These are phyloP conservation scores for Trichoderma reesei DNA, from an alignment of 495 filamentous ascomycete species.

Conservation along the genomic window DNA sequence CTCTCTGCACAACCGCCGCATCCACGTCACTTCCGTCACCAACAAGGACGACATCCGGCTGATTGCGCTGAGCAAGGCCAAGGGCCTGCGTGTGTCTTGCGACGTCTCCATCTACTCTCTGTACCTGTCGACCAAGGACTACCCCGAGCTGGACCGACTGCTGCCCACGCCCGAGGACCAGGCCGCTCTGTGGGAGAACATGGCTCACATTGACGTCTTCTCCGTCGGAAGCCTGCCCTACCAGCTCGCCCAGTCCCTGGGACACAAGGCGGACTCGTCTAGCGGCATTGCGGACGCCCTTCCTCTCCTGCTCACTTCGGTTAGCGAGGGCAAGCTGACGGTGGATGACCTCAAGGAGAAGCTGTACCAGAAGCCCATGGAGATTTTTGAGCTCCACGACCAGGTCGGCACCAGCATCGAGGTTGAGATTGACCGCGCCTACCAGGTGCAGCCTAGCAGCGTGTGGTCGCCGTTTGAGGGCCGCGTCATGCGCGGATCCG, in stretches of 20 bases:
- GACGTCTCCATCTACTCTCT: constrained; percentile 76
- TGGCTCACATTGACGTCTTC: constrained; percentile 73
- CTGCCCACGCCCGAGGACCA: constrained; percentile 65
- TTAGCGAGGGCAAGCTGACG: constrained; percentile 64
- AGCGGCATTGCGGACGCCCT: constrained; percentile 67
- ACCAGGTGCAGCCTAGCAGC: constrained; percentile 43
- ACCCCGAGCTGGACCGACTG: constrained; percentile 50
- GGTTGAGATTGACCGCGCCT: constrained; percentile 62
- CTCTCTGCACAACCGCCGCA: constrained; percentile 72
- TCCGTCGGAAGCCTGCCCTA: constrained; percentile 75
- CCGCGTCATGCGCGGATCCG: constrained; percentile 58
- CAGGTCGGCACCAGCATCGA: constrained; percentile 66
- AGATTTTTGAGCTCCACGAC: constrained; percentile 81
- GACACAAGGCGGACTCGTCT: constrained; percentile 41
- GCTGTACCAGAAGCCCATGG: constrained; percentile 73
- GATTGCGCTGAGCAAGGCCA: constrained; percentile 72
- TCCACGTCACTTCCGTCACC: constrained; percentile 75
- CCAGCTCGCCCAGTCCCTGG: constrained; percentile 55
- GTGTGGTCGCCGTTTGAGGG: constrained; percentile 71
- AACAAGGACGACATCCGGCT: constrained; percentile 74
- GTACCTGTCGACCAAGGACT: constrained; percentile 68
- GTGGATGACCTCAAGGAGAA: constrained; percentile 61
- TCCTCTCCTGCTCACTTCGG: constrained; percentile 69
- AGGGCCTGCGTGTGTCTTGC: constrained; percentile 75
- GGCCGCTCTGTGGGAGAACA: constrained; percentile 67